These are phyloP conservation scores for Crithidia sp. DNA, from an alignment of 208 protist genomes.

Conservation along the genomic window DNA sequence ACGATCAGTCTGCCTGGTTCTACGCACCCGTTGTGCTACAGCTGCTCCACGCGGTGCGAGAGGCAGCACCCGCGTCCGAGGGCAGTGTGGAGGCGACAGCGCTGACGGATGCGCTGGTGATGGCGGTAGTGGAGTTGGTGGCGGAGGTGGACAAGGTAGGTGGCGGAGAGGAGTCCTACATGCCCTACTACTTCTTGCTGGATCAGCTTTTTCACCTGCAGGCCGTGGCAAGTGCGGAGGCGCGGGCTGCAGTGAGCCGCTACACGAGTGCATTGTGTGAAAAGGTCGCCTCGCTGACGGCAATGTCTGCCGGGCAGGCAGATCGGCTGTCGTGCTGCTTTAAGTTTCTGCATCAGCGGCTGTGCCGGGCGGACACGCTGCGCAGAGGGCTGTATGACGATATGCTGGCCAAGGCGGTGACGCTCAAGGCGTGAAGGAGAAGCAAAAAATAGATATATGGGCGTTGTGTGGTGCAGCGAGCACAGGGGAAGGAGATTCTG, in stretches of 20 bases:
- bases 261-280: constrained; percentile 4
- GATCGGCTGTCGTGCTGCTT: constrained; percentile 4
- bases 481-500: neutral
- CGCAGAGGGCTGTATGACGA: constrained; percentile 45
- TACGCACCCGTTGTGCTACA: constrained; percentile 72
- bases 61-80: neutral
- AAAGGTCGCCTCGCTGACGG: constrained; percentile 16
- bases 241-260: neutral
- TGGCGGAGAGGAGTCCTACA: constrained; percentile 48
- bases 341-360: constrained; percentile 28
- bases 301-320: neutral
- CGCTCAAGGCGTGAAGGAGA: neutral
- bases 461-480: too few species aligned
- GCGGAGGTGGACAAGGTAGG: constrained; percentile 50
- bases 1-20: constrained; percentile 89
- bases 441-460: neutral
- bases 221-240: neutral
- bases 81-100: constrained; percentile 18
- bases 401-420: constrained; percentile 15
- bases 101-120: constrained; percentile 41
- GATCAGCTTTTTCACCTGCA: constrained; percentile 34
- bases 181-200: constrained; percentile 65
- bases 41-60: constrained; percentile 17
- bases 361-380: constrained; percentile 37
- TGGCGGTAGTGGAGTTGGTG: constrained; percentile 52